Base-by-base conservation (phyloP, 106 monocot species). In the Gastrodia elata region DNA sequence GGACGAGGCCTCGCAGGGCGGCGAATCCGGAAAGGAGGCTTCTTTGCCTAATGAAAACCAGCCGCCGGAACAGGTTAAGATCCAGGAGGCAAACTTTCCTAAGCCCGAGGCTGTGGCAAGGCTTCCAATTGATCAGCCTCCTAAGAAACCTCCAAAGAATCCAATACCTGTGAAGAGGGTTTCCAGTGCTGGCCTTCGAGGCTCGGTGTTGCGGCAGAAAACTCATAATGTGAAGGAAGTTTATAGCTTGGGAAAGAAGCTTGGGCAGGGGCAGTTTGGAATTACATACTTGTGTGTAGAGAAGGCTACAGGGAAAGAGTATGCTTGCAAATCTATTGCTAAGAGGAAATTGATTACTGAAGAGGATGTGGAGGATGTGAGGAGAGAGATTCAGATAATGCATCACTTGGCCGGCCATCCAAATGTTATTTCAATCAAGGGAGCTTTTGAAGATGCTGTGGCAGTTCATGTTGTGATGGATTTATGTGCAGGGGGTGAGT, bases 311-410 rank as follows among this genome's bases (percentile, higher is more conserved):
- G 77, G 78, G 15, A 73, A 77, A 68, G 73, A 82, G 20, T 82
- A 32, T 26, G 82, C 82, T 20, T 82, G 82, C 77, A 82, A 82
- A 61, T 82, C 82, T 24, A 82, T 82, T 16, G 15, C 58, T n/a
- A 82, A 82, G 78, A 68, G 82, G 78, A 82, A 82, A 57, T 44
- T 82, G 41, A 40, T 48, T 4, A 64, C 43, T 3, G 64, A 70
- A 11, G 82, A 78, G 28, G 82, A 82, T 6, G 74, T 82, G 43
- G 78, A 82, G 71, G 82, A 82, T 55, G 78, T 78, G 18, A 39
- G 74, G 65, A 68, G 78, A 25, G 82, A 82, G 74, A 78, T 82
- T 39, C 82, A 78, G 73, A 78, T 82, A 35, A 82, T 82, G 82
- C 82, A 82, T 26, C 82, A 82, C 43, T 42, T 82, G 6, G 32